A percentile compares a stretch with the other conserved stretches of the same genome.
Evolutionary conservation across 176 grass and related monocot species (phyloP).

Genomic region (Carex littledalei): DNA sequence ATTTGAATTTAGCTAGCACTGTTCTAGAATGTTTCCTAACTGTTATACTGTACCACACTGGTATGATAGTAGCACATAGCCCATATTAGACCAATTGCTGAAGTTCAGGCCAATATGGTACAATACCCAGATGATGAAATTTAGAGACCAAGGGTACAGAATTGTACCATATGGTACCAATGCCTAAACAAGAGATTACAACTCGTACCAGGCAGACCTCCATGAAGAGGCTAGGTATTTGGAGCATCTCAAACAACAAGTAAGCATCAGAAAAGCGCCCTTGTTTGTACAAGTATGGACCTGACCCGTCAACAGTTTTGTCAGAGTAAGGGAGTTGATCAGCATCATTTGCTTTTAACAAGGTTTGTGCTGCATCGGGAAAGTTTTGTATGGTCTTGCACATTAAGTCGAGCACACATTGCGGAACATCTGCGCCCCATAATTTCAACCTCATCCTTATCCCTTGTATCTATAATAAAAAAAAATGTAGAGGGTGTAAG

Average conservation of each 20-base stretch:
- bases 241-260: conserved; percentile 79
- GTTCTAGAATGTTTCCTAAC: not conserved
- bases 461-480: conserved; percentile 43
- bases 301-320: conserved; percentile 59
- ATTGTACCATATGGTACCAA: not conserved
- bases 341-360: conserved; percentile 71
- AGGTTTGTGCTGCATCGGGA: conserved; percentile 70
- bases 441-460: conserved; percentile 66
- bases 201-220: conserved; percentile 31
- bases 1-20: conserved; percentile 1
- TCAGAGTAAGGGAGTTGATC: conserved; percentile 43
- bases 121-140: not conserved
- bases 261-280: conserved; percentile 75
- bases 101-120: not conserved
- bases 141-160: not conserved
- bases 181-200: not conserved
- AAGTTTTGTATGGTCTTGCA: conserved; percentile 61
- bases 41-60: not conserved
- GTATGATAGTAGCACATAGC: not conserved
- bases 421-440: conserved; percentile 67
- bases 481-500: not conserved
- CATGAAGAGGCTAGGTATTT: conserved; percentile 67
- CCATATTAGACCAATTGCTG: not conserved
- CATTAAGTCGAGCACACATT: conserved; percentile 67
- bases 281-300: conserved; percentile 47